Percentiles rank a stretch among this genome's conserved stretches.
Conservation (phyloP, 768 basidiomycete genomes). For the Sporobolomyces pararoseus region DNA sequence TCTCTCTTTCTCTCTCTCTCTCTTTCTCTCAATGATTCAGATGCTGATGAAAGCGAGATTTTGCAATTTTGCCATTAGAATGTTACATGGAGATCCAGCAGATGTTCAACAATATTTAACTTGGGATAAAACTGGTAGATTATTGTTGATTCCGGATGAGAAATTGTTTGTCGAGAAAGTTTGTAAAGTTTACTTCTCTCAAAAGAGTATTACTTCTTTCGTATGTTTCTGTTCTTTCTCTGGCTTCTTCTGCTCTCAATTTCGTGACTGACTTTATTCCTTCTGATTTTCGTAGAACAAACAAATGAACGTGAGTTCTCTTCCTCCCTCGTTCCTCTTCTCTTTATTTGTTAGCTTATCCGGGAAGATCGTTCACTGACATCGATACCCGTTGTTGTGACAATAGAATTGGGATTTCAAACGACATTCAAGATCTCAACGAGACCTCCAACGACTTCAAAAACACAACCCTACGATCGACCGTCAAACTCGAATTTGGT, state of each 20-base stretch:
- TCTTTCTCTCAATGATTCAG: too few species aligned
- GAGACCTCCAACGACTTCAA: slow-evolving; percentile 19
- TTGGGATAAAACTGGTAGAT: slow-evolving; percentile 30
- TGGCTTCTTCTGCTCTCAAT: too few species aligned
- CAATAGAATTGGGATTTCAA: slow-evolving; percentile 39
- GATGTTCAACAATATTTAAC: slow-evolving; percentile 15
- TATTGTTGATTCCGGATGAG: slow-evolving; percentile 35
- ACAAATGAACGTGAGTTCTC: slow-evolving; percentile 34
- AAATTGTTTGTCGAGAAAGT: slow-evolving; percentile 30
- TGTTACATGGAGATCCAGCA: slow-evolving; percentile 19
- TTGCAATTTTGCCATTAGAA: too few species aligned
- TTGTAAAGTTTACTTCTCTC: slow-evolving; percentile 32
- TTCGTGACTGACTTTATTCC: too few species aligned
- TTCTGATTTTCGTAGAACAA: slow-evolving; percentile 22
- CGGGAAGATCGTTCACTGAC: too few species aligned
- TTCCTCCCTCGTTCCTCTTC: background rate
- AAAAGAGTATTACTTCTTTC: slow-evolving; percentile 33
- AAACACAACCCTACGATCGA: slow-evolving; percentile 19
- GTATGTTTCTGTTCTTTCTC: background rate
- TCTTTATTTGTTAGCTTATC: background rate
- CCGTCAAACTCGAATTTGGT: slow-evolving; percentile 32
- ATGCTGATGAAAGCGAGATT: background rate
- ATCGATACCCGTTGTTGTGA: background rate
- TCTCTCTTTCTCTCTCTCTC: slow-evolving; percentile 1
- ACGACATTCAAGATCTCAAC: slow-evolving; percentile 36